Evolutionary conservation across 495 filamentous ascomycete genomes (phyloP).

Genomic region (Bathelium albidoporum): DNA sequence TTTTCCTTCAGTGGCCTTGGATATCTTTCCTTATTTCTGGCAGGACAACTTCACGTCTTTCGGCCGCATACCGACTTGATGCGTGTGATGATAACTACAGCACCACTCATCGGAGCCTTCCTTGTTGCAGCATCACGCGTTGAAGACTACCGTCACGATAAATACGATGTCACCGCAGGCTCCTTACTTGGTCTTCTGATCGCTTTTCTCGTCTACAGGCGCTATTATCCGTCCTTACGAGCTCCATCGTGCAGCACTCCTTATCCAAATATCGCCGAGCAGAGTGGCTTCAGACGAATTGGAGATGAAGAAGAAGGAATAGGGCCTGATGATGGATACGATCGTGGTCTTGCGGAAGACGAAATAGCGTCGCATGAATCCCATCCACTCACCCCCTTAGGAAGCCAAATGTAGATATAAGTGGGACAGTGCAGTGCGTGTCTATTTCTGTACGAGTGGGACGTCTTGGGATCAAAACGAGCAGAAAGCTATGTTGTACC

Average conservation of each 20-base stretch:
- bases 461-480: no score
- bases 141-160: slow-evolving; percentile 91
- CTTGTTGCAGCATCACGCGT: slow-evolving; percentile 85
- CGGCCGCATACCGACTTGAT: slow-evolving; percentile 62
- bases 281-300: slow-evolving; percentile 34
- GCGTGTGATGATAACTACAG: slow-evolving; percentile 44
- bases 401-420: not conserved
- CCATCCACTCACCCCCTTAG: not conserved
- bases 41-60: slow-evolving; percentile 70
- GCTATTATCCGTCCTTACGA: slow-evolving; percentile 50
- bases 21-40: slow-evolving; percentile 68
- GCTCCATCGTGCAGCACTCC: slow-evolving; percentile 43
- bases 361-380: not conserved
- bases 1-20: slow-evolving; percentile 82
- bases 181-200: slow-evolving; percentile 61
- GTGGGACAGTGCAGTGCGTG: no score
- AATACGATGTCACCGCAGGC: slow-evolving; percentile 79
- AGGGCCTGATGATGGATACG: not conserved
- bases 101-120: slow-evolving; percentile 67
- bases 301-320: slow-evolving; percentile 39
- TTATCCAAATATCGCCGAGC: slow-evolving; percentile 38
- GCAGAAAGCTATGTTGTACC: no score
- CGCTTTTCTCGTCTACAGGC: slow-evolving; percentile 73
- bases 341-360: not conserved
- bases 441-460: no score